A percentile compares a stretch with the other conserved stretches of the same genome.
Conservation (phyloP, 768 basidiomycete genomes). For the Hericium alpestre region DNA sequence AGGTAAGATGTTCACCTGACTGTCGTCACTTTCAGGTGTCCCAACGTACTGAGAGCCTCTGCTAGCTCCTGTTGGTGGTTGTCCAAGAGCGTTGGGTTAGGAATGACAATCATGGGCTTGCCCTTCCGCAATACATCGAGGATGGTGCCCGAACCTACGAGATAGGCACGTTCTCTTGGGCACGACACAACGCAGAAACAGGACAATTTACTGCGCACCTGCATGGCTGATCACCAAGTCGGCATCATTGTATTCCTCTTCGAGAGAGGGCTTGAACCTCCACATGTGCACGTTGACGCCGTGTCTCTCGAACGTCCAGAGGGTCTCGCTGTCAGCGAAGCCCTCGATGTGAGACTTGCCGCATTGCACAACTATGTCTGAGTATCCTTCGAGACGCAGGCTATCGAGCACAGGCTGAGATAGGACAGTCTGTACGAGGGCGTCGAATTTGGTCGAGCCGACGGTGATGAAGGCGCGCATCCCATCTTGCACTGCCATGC, state of each 20-base stretch:
- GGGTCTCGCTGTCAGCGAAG: slow-evolving; percentile 13
- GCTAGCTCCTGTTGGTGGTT: slow-evolving; percentile 93
- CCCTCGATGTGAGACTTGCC: slow-evolving; percentile 53
- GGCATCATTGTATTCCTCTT: slow-evolving; percentile 50
- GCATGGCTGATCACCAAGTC: slow-evolving; percentile 90
- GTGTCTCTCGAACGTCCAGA: slow-evolving; percentile 15
- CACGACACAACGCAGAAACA: neutral
- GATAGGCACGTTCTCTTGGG: neutral
- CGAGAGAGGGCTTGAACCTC: slow-evolving; percentile 66
- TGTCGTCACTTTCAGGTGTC: slow-evolving; percentile 47
- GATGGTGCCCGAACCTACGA: slow-evolving; percentile 85
- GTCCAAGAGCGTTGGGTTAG: slow-evolving; percentile 80
- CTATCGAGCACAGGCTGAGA: slow-evolving; percentile 46
- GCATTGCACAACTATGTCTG: slow-evolving; percentile 60
- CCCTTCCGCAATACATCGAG: slow-evolving; percentile 70
- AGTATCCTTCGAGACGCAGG: slow-evolving; percentile 47
- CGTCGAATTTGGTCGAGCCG: slow-evolving; percentile 81
- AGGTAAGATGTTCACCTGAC: slow-evolving; percentile 40
- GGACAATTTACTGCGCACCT: slow-evolving; percentile 41
- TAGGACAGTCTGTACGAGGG: slow-evolving; percentile 52
- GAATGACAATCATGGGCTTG: slow-evolving; percentile 77
- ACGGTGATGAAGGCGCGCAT: slow-evolving; percentile 67
- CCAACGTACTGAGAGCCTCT: slow-evolving; percentile 43
- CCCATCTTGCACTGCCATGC: no score
- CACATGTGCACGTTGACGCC: slow-evolving; percentile 54